Evolutionary conservation across 192 early-diverging fungal genomes (phyloP), one percentile per base, ranked within the genome.

Genomic region (Coemansia sp.): DNA sequence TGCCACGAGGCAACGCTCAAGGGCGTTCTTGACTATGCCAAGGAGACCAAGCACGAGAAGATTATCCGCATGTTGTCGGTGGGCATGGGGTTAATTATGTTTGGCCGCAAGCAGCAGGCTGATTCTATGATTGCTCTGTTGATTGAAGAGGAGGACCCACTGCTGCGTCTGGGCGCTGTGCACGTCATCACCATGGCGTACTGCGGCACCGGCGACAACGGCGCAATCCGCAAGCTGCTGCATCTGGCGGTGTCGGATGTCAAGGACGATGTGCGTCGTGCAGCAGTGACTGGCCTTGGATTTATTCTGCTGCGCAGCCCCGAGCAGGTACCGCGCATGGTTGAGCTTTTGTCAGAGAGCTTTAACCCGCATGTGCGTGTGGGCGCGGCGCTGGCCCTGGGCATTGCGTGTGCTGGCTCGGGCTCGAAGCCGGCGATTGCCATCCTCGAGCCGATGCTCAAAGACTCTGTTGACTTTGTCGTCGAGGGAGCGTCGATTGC

Each of bases 341-440:
- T 99, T 18, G 94, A 99, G 86, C 85, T 98, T 6, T 83, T 99
- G 37, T 87, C 94, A 27, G 94, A 99, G 78, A 96, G 94, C 78
- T 99, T 92, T 79, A 99, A 99, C 83, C 96, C 97, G 49, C 94
- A 99, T 63, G 97, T 99, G 23, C 91, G 97, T 12, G 94, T 97
- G 66, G 97, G 97, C 32, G 94, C 96, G 7, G 91, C 94, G 41
- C 69, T 98, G 53, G 97, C 97, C 14, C 85, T 99, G 35, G 97
- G 96, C 54, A 97, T 99, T 73, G 91, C 95, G 22, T 99, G 96
- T 47, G 96, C 97, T 12, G 95, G 96, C 35, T 95, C 95, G 6
- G 96, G 93, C 10, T 88, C 90, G 54, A 73, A 83, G 75, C 94
- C 96, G 55, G 96, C 97, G 2, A 84, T 99, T 29, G 91, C 90